phyloP scores from a whole-genome alignment of 1,284 basidiomycete species.

The Trametes hirsuta region DNA sequence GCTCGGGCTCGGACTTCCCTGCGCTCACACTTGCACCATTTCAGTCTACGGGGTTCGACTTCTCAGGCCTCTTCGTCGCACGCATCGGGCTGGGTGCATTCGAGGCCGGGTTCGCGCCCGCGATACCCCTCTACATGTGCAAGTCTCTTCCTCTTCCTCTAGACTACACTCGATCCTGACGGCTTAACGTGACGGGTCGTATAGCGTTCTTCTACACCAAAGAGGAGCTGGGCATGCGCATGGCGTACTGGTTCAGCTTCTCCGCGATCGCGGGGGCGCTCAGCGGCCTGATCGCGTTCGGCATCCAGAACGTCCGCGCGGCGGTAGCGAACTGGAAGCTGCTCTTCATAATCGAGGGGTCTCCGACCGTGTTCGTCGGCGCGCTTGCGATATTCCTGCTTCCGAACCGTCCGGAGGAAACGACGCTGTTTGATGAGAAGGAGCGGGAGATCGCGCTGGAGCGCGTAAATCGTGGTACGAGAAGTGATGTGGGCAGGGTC shows the following conservation, averaged over 20 bases:
- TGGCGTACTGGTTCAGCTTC: constrained; percentile 81
- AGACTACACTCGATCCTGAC: not conserved
- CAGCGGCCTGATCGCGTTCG: constrained; percentile 77
- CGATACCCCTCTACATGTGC: constrained; percentile 77
- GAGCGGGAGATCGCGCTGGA: constrained; percentile 76
- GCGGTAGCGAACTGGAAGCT: constrained; percentile 64
- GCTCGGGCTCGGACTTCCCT: no score
- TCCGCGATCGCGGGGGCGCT: constrained; percentile 81
- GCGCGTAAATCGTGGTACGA: constrained; percentile 72
- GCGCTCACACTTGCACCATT: no score
- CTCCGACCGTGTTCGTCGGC: constrained; percentile 72
- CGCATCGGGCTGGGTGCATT: constrained; percentile 69
- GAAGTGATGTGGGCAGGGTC: constrained; percentile 60
- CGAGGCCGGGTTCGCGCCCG: constrained; percentile 75
- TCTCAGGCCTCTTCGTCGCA: constrained; percentile 57
- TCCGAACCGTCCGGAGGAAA: constrained; percentile 80
- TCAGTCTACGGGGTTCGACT: constrained; percentile 61
- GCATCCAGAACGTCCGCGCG: constrained; percentile 59
- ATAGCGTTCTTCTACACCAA: constrained; percentile 78
- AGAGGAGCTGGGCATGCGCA: constrained; percentile 67
- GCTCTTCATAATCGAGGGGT: constrained; percentile 81
- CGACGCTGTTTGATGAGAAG: constrained; percentile 67
- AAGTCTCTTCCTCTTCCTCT: constrained; percentile 22
- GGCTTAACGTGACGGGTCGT: no score
- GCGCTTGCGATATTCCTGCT: constrained; percentile 66